Evolutionary conservation across 305 asterid genomes (phyloP).

Genomic region (Andrographis paniculata): DNA sequence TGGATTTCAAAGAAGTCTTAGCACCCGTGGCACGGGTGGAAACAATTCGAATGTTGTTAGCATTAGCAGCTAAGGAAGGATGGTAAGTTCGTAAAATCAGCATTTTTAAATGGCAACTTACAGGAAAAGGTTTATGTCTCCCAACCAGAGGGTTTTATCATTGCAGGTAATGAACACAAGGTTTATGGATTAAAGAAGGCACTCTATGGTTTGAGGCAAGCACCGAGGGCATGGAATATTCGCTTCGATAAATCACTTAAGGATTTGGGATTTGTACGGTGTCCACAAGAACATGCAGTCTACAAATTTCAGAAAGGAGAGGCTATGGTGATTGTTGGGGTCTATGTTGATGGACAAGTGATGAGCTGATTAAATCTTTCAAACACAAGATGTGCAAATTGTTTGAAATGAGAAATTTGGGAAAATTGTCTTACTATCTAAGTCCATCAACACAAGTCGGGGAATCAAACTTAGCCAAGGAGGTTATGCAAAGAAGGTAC

Average conservation of each 20-base stretch:
- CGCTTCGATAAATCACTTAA: background rate
- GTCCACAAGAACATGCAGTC: background rate
- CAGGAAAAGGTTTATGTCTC: background rate
- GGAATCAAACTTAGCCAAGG: background rate
- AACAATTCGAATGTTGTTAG: background rate
- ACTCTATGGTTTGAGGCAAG: background rate
- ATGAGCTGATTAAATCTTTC: background rate
- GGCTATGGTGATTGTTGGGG: background rate
- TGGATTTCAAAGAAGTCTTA: background rate
- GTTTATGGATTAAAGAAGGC: background rate
- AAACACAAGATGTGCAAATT: background rate
- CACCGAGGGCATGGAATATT: background rate
- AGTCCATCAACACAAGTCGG: background rate
- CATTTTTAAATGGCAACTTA: background rate
- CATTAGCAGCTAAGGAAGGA: background rate
- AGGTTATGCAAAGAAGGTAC: background rate
- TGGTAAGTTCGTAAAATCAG: background rate
- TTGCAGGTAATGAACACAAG: background rate
- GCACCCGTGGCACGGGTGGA: background rate
- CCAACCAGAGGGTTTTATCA: background rate
- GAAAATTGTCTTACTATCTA: background rate
- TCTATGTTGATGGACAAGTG: background rate
- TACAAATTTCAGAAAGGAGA: background rate
- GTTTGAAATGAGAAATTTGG: constrained; percentile 1
- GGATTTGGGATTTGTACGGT: background rate